phyloP scores from a whole-genome alignment of 768 basidiomycete genomes.

The Ramaria sp. region DNA sequence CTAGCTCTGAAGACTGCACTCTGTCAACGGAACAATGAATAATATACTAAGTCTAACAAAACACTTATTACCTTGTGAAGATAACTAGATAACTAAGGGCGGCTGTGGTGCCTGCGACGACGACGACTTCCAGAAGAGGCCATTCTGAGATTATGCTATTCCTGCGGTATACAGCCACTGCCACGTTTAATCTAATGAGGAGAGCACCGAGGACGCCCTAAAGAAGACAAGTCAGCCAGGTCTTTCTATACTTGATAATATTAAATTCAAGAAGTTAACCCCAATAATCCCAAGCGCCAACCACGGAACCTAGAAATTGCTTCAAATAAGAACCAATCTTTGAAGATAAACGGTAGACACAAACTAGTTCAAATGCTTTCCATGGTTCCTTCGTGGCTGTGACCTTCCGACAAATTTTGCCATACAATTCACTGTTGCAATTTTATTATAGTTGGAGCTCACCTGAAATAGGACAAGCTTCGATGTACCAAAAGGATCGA shows the following conservation, averaged over 20 bases:
- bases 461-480: slow-evolving; percentile 77
- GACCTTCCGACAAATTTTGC: slow-evolving; percentile 26
- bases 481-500: slow-evolving; percentile 79
- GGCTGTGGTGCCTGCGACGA: slow-evolving; percentile 54
- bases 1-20: slow-evolving; percentile 70
- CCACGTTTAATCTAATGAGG: slow-evolving; percentile 55
- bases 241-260: not conserved
- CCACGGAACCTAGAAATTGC: slow-evolving; percentile 52
- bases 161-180: slow-evolving; percentile 48
- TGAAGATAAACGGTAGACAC: slow-evolving; percentile 10
- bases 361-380: slow-evolving; percentile 63
- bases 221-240: not conserved
- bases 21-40: slow-evolving; percentile 21
- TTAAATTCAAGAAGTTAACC: slow-evolving; percentile 25
- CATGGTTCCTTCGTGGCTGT: slow-evolving; percentile 50
- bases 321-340: not conserved
- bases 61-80: slow-evolving; percentile 3
- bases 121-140: slow-evolving; percentile 57
- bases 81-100: slow-evolving; percentile 57
- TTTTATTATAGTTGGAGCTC: slow-evolving; percentile 7
- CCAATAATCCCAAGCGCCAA: slow-evolving; percentile 50
- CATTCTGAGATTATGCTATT: slow-evolving; percentile 44
- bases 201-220: slow-evolving; percentile 58
- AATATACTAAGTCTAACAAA: slow-evolving; percentile 34
- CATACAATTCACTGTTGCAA: not conserved